Base-by-base conservation (phyloP, 108 stramenopile species). In the Cylindrotheca fusiformis region DNA sequence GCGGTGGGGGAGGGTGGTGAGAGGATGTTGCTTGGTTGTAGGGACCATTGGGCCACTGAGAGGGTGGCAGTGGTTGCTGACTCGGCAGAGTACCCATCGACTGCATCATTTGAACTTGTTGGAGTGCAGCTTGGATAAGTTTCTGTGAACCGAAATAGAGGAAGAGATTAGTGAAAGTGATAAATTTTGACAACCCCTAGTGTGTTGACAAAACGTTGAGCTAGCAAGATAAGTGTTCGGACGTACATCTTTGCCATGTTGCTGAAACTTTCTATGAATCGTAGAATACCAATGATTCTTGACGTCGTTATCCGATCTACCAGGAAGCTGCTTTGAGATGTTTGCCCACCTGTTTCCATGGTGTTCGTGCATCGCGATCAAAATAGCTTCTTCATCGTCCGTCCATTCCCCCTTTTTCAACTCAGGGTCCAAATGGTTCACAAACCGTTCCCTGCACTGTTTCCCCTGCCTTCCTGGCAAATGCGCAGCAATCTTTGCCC, bases 401-500 rank as follows among this genome's bases (percentile, higher is more conserved):
- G 96, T 95, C 97, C 97, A 98, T 58, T 81, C 85, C 24, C 95
- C 93, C 73, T 95, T 95, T 52, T 96, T 94, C 48, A 97, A 62
- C 26, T 76, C 65, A 19, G 97, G 97, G 72, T 97, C 92, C 26
- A 98, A 75, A 72, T 97, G 95, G 70, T 98, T 97, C 30, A 93
- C 91, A 78, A 92, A 98, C 3, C 97, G 91, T 75, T 99, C 99
- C 31, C 99, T 85, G 67, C 97, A 98, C 65, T 98, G 97, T 82
- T 99, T 99, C 18, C 99, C 99, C 58, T 97, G 93, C 32, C 99
- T 67, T 0, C 97, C 99, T n/a, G 97, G 97, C 1, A 98, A 74
- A 24, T 78, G 77, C 26, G 76, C 71, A 18, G 98, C 97, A 69
- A 99, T 96, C 63, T 86, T 85, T 49, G 88, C 82, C 98, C 98